Evolutionary conservation across 495 filamentous ascomycete genomes (phyloP), one percentile per base, ranked within the genome.

Genomic region (Xylaria nigripes): DNA sequence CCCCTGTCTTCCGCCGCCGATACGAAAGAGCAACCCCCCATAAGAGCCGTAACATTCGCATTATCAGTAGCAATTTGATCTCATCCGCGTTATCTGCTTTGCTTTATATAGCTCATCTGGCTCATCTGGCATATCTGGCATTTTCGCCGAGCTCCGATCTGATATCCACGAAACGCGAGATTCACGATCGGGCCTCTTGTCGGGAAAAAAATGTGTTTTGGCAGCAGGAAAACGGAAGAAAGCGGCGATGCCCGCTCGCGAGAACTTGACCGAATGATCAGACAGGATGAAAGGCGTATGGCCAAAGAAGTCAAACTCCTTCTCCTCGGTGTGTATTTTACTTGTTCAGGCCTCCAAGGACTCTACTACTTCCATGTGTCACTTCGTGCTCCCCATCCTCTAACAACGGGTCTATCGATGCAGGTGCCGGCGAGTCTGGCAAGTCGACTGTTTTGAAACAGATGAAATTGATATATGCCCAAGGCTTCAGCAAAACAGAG

Each of bases 391-490:
- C 56, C 50, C 54, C 60, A 43, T 57, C 46, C 36, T 63, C 64
- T 66, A 38, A 67, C 61, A 43, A 59, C 48, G 53, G 53, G 45
- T 38, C 30, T 56, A 55, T 54, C 46, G 46, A 15, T 43, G 18
- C 68, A 97, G 93, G 93, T 67, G 93, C 93, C 62, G 93, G 93
- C 63, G 93, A 98, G 74, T 95, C 90, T 25, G 93, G 93, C 41
- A 98, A 98, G 68, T 98, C 93, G 7, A 98, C 93, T 6, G 91
- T 98, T 55, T 80, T 98, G 48, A 98, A 98, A 75, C 93, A 98
- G 77, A 98, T 98, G 93, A 90, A 92, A 65, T 85, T 98, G 70
- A 97, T 98, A 61, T 91, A 98, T 66, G 85, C 89, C 38, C 81
- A 89, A 67, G 93, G 94, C 19, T 97, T 96, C 69, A 88, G 86